Conservation (phyloP, 2,329 filamentous ascomycete genomes). For the Pseudopyricularia cyperi region DNA sequence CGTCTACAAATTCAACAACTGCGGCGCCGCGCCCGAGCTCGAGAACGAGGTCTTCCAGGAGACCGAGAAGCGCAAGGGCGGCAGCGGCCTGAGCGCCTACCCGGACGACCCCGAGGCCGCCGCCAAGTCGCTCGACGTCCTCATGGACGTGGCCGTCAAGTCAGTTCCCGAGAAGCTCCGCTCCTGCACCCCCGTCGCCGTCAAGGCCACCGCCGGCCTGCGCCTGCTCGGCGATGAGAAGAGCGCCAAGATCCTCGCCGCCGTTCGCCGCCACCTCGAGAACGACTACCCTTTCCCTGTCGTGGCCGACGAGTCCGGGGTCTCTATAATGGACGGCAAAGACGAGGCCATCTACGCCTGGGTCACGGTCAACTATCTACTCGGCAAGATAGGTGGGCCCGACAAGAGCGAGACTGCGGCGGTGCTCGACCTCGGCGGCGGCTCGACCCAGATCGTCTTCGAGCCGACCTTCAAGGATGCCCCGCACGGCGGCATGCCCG, state of each 20-base stretch:
- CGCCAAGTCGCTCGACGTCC: conserved; percentile 74
- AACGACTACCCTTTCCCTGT: conserved; percentile 89
- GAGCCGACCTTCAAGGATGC: conserved; percentile 79
- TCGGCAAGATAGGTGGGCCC: conserved; percentile 91
- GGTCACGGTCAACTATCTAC: conserved; percentile 97
- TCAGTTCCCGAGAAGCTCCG: conserved; percentile 81
- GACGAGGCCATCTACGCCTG: conserved; percentile 97
- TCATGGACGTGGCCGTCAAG: conserved; percentile 76
- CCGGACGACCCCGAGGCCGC: conserved; percentile 75
- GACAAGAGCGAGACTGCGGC: conserved; percentile 86
- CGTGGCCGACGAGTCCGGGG: conserved; percentile 71
- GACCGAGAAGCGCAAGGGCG: conserved; percentile 71
- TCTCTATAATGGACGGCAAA: conserved; percentile 94
- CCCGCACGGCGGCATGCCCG: conserved; percentile 65
- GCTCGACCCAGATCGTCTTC: conserved; percentile 97
- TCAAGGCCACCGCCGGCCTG: conserved; percentile 92
- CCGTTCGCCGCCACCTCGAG: conserved; percentile 75
- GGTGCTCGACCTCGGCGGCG: conserved; percentile 90
- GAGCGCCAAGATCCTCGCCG: conserved; percentile 71
- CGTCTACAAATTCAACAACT: conserved; percentile 99
- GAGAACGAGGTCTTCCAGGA: conserved; percentile 88
- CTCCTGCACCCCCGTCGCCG: conserved; percentile 86
- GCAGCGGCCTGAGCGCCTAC: conserved; percentile 67
- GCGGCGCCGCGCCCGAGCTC: conserved; percentile 84
- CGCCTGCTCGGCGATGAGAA: conserved; percentile 72